phyloP scores from a whole-genome alignment of 2,329 filamentous ascomycete species.

The Huntiella abstrusa region DNA sequence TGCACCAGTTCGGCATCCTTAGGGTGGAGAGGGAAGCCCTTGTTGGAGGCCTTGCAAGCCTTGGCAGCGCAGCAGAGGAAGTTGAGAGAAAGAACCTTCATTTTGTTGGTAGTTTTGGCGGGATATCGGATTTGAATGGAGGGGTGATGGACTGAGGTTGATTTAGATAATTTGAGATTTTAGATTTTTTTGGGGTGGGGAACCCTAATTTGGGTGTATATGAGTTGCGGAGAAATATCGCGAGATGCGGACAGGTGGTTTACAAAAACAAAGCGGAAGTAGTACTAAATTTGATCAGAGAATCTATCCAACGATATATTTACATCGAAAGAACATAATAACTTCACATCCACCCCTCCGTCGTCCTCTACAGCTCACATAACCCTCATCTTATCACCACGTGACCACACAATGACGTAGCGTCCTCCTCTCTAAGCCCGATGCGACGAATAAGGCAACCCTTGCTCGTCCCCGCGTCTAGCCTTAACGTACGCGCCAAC shows the following conservation, averaged over 20 bases:
- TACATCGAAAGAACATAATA: too few species aligned
- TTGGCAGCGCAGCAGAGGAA: conserved; percentile 95
- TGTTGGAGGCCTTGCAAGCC: conserved; percentile 64
- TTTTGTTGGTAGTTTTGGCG: conserved; percentile 20
- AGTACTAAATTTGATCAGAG: too few species aligned
- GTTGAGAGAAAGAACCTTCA: conserved; percentile 93
- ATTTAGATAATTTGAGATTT: conserved; percentile 4
- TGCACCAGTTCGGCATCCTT: conserved; percentile 80
- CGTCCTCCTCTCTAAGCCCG: not conserved
- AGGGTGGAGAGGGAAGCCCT: conserved; percentile 80
- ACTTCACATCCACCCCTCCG: too few species aligned
- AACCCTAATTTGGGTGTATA: not conserved
- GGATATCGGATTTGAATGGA: not conserved
- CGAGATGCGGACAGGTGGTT: not conserved
- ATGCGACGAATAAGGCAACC: conserved; percentile 5
- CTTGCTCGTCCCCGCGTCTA: conserved; percentile 5
- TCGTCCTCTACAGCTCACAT: not conserved
- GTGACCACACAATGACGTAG: conserved; percentile 2
- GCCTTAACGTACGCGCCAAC: conserved; percentile 8
- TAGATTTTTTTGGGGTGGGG: conserved; percentile 1
- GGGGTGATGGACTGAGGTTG: not conserved
- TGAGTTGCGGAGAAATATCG: not conserved
- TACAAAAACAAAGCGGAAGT: not conserved
- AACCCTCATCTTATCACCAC: conserved; percentile 5
- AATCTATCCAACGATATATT: too few species aligned